Percentiles rank a stretch among this genome's conserved stretches.
phyloP scores from a whole-genome alignment of 805 yeast genomes.

The Saturnispora halmiae region DNA sequence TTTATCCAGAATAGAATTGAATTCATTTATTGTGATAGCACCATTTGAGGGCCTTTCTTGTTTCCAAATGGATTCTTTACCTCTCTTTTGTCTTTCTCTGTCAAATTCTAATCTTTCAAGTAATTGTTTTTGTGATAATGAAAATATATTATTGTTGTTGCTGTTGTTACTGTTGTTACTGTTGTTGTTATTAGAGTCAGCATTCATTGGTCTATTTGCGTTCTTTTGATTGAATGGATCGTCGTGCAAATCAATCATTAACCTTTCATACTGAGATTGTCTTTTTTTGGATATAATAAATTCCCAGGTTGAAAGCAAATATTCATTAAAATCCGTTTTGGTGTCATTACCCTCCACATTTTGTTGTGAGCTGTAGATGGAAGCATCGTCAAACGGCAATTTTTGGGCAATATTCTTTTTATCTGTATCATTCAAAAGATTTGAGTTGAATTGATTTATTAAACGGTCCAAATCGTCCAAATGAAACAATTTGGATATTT shows the following conservation, averaged over 20 bases:
- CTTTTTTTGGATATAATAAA: conserved; percentile 37
- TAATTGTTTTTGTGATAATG: conserved; percentile 38
- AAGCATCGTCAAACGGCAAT: conserved; percentile 26
- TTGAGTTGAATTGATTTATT: conserved; percentile 24
- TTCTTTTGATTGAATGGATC: conserved; percentile 12
- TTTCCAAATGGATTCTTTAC: conserved; percentile 76
- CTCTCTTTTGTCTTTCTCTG: conserved; percentile 79
- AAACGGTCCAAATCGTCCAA: conserved; percentile 17
- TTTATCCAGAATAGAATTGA: conserved; percentile 23
- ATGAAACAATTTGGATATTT: conserved; percentile 20
- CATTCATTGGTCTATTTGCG: background rate
- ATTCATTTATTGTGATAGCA: conserved; percentile 24
- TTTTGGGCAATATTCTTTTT: conserved; percentile 22
- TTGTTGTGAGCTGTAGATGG: background rate
- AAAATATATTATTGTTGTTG: conserved; percentile 7
- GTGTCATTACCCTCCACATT: too few relatives aligned
- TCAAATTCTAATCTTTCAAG: conserved; percentile 84
- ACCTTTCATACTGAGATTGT: conserved; percentile 44
- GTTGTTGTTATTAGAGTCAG: background rate
- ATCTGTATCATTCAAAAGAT: conserved; percentile 32
- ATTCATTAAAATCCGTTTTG: background rate
- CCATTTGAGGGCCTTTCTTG: conserved; percentile 36
- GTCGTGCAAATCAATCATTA: conserved; percentile 30
- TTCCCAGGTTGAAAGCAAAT: conserved; percentile 34
- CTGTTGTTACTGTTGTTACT: too few relatives aligned